Percentiles rank a stretch among this genome's conserved stretches.
These are phyloP conservation scores for Yamadazyma phyllophila DNA, from an alignment of 805 yeast genomes.

Conservation along the genomic window DNA sequence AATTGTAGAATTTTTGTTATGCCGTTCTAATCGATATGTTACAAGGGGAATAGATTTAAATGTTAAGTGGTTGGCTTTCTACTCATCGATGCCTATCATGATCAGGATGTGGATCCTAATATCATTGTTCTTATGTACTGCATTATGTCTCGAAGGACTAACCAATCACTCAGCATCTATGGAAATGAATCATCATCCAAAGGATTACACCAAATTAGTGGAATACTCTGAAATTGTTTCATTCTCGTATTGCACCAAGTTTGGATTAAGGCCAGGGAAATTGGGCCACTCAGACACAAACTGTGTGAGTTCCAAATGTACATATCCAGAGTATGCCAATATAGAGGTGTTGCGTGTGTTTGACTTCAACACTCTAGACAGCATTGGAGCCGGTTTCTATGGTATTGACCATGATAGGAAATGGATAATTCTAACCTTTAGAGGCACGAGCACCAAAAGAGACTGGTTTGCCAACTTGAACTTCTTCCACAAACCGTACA, in stretches of 20 bases:
- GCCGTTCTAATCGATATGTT: too few species aligned
- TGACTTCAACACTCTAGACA: conserved; percentile 40
- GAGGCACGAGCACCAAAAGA: conserved; percentile 60
- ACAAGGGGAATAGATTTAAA: too few species aligned
- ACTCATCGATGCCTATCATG: too few species aligned
- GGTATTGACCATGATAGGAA: conserved; percentile 46
- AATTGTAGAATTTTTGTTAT: too few species aligned
- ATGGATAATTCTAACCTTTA: conserved; percentile 50
- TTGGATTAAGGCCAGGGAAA: conserved; percentile 25
- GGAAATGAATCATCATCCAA: neutral
- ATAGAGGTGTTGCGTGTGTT: conserved; percentile 41
- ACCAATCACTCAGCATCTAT: neutral
- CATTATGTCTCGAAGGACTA: too few species aligned
- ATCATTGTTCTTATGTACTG: neutral
- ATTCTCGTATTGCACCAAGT: conserved; percentile 37
- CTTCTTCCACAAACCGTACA: conserved; percentile 44
- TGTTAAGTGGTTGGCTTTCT: too few species aligned
- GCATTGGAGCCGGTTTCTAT: conserved; percentile 54
- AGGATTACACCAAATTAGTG: conserved; percentile 23
- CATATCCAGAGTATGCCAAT: conserved; percentile 14
- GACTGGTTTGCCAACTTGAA: conserved; percentile 66
- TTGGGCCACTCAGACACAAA: conserved; percentile 19
- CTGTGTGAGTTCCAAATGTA: conserved; percentile 28
- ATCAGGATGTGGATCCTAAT: neutral
- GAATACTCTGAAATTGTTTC: conserved; percentile 36